Conservation (phyloP, 2,329 filamentous ascomycete genomes). For the Cryphonectria parasitica region DNA sequence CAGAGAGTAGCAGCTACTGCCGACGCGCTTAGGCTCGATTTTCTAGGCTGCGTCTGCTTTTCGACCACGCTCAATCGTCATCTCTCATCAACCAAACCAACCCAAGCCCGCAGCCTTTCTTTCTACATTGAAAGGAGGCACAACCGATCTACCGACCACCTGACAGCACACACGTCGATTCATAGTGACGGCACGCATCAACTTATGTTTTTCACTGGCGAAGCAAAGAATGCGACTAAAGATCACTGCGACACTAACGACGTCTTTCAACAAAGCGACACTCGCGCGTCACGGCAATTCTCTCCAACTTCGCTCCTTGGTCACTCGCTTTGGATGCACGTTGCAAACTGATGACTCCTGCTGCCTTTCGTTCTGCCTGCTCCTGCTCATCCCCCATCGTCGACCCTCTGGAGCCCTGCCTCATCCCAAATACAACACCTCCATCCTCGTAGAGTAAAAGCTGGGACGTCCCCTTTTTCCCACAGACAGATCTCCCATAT, state of each 20-base stretch:
- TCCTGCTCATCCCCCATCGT: neutral
- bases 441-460: slow-evolving; percentile 28
- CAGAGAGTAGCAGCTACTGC: neutral
- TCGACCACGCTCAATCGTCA: slow-evolving; percentile 2
- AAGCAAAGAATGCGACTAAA: slow-evolving; percentile 21
- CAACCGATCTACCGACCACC: neutral
- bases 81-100: neutral
- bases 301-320: neutral
- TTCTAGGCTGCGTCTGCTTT: slow-evolving; percentile 10
- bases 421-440: slow-evolving; percentile 5
- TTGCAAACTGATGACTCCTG: slow-evolving; percentile 17
- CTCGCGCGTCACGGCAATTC: slow-evolving; percentile 9
- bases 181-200: neutral
- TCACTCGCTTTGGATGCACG: neutral
- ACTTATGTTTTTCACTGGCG: no score
- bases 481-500: slow-evolving; percentile 3
- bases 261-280: slow-evolving; percentile 13
- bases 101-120: neutral
- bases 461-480: slow-evolving; percentile 13
- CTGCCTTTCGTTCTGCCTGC: slow-evolving; percentile 1
- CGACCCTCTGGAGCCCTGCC: slow-evolving; percentile 1
- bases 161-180: neutral
- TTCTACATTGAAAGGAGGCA: neutral
- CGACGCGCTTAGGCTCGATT: slow-evolving; percentile 18
- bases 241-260: slow-evolving; percentile 17